These are phyloP conservation scores for Diphasiastrum complanatum DNA, from an alignment of 83 land plant species.

Conservation along the genomic window DNA sequence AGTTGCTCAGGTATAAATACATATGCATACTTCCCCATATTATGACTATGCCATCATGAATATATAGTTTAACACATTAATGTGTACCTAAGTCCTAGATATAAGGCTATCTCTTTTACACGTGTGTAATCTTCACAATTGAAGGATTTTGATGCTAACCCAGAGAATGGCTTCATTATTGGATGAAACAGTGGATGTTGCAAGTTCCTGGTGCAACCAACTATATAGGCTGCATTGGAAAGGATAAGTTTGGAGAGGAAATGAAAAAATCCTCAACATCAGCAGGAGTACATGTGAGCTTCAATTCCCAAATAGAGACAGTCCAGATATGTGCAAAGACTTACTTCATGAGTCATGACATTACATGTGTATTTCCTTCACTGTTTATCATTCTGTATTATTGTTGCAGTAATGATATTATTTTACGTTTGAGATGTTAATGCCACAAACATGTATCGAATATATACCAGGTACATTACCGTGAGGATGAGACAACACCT, in stretches of 20 bases:
- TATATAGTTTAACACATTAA: too few relatives aligned
- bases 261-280: conserved; percentile 64
- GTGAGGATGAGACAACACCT: conserved; percentile 66
- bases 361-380: neutral
- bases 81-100: too few relatives aligned
- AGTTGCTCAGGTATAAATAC: conserved; percentile 73
- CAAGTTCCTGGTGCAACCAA: conserved; percentile 90
- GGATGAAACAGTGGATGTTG: conserved; percentile 99
- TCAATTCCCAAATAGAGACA: neutral
- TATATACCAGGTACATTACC: conserved; percentile 65
- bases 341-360: neutral
- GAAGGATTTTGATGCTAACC: too few relatives aligned
- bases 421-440: neutral
- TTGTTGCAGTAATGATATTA: neutral
- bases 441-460: neutral
- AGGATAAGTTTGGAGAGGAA: conserved; percentile 91
- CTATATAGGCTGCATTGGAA: conserved; percentile 95
- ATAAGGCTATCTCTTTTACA: neutral
- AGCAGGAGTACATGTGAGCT: conserved; percentile 80
- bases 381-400: neutral
- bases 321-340: too few relatives aligned
- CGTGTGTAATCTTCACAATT: too few relatives aligned
- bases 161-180: conserved; percentile 9
- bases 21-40: neutral
- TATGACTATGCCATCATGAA: too few relatives aligned